These are phyloP conservation scores for Taphrina populina DNA, from an alignment of 1,139 yeast genomes.

Conservation along the genomic window DNA sequence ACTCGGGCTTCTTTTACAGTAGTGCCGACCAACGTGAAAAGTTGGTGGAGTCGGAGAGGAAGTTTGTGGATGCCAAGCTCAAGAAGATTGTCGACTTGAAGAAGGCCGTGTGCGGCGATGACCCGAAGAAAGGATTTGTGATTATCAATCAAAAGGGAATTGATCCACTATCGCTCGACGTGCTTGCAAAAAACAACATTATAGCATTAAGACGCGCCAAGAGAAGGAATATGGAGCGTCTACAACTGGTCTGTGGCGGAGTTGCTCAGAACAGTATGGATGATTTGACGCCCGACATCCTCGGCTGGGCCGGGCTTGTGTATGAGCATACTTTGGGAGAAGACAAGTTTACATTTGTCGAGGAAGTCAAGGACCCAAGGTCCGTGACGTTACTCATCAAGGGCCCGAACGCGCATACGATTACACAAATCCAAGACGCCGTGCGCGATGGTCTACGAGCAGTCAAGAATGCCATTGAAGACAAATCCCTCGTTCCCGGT, in stretches of 20 bases:
- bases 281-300: constrained; percentile 76
- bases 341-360: constrained; percentile 94
- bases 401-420: constrained; percentile 84
- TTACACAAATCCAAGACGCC: constrained; percentile 93
- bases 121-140: constrained; percentile 76
- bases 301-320: constrained; percentile 88
- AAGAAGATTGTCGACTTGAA: constrained; percentile 88
- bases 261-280: constrained; percentile 98
- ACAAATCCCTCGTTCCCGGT: constrained; percentile 85
- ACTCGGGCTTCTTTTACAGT: constrained; percentile 92
- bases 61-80: constrained; percentile 90
- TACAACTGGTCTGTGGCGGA: constrained; percentile 95
- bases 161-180: constrained; percentile 96
- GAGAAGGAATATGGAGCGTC: constrained; percentile 98
- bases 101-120: constrained; percentile 82
- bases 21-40: constrained; percentile 95
- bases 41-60: constrained; percentile 88
- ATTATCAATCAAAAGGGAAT: constrained; percentile 98
- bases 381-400: constrained; percentile 87
- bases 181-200: constrained; percentile 87
- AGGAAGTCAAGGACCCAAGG: constrained; percentile 87
- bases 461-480: constrained; percentile 86
- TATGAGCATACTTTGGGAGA: constrained; percentile 94
- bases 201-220: constrained; percentile 96
- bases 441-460: constrained; percentile 95